Evolutionary conservation across 2,329 filamentous ascomycete species (phyloP), one percentile per base, ranked within the genome.

Genomic region (Pyrenophora graminea): DNA sequence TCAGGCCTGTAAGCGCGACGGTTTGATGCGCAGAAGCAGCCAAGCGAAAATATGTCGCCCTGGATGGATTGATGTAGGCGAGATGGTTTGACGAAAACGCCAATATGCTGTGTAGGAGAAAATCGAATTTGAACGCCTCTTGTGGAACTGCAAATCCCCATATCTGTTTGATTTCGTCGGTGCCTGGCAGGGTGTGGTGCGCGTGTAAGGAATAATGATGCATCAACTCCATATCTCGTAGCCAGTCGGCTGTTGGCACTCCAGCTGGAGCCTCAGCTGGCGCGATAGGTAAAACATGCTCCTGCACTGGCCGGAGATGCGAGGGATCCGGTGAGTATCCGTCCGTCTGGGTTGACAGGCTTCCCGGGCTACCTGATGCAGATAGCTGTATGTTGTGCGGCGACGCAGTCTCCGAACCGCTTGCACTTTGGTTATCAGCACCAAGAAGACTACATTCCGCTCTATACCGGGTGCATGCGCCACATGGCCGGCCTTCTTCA

Each of bases 31-130:
- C 61, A 9, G 62, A 66, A 7, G 65, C 60, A n/a, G 67, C 62
- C 6, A 68, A 30, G 1, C 55, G 62, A 39, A 62, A 68, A 45
- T 65, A 53, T 0, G 46, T 15, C 6, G 54, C 50, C 19, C 39
- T 50, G 10, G 57, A 55, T 4, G 65, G 62, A 13, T 68, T 59
- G 18, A 70, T 50, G 40, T 71, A 59, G 3, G 66, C 68, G 18
- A 72, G 63, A 44, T 75, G 68, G 9, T 69, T 59, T 3, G 73
- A 70, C 1, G 74, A 68, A 32, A 72, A 69, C 1, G 74, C 72
- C 9, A 76, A 53, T 3, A 77, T 64, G 6, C 68, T 67, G 48
- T 76, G 71, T 49, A 77, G 63, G 0, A 77, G 61, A 39, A 75
- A 76, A 1, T 53, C 53, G 42, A 71, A 59, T 10, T 64, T 58